phyloP scores from a whole-genome alignment of 257 asterid species.

The Solanum tarapatanum region DNA sequence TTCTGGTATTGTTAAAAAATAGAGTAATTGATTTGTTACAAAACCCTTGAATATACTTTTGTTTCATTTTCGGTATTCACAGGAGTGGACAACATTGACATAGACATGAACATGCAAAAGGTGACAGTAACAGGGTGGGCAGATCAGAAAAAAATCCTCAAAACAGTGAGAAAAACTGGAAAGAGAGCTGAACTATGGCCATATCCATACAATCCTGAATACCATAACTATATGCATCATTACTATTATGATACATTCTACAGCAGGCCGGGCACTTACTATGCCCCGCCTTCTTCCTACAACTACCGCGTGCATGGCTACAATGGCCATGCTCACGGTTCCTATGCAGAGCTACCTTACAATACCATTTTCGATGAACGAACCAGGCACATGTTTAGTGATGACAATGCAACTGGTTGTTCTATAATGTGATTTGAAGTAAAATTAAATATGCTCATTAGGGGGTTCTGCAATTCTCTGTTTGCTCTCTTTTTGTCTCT shows the following conservation, averaged over 20 bases:
- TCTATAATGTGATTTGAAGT: constrained; percentile 38
- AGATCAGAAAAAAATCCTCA: constrained; percentile 45
- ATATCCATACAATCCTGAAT: constrained; percentile 56
- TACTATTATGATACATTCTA: constrained; percentile 35
- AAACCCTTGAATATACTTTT: not conserved
- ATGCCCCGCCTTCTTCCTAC: constrained; percentile 26
- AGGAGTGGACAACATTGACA: constrained; percentile 56
- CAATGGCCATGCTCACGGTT: constrained; percentile 46
- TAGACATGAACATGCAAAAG: constrained; percentile 60
- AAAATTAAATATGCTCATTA: not conserved
- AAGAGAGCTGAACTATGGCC: constrained; percentile 70
- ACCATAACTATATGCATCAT: constrained; percentile 28
- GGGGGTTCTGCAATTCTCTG: not conserved
- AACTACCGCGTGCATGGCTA: constrained; percentile 52
- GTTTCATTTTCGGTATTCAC: not conserved
- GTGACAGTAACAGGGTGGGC: constrained; percentile 63
- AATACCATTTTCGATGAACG: constrained; percentile 20
- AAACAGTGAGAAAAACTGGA: constrained; percentile 47
- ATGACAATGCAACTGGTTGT: constrained; percentile 61
- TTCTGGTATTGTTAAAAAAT: no score
- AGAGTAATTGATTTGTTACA: not conserved
- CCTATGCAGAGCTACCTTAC: constrained; percentile 42
- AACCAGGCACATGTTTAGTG: constrained; percentile 46
- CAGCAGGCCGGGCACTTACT: constrained; percentile 7
- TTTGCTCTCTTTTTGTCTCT: not conserved